Conservation (phyloP, 2,329 filamentous ascomycete species). For the Claviceps sorghi region DNA sequence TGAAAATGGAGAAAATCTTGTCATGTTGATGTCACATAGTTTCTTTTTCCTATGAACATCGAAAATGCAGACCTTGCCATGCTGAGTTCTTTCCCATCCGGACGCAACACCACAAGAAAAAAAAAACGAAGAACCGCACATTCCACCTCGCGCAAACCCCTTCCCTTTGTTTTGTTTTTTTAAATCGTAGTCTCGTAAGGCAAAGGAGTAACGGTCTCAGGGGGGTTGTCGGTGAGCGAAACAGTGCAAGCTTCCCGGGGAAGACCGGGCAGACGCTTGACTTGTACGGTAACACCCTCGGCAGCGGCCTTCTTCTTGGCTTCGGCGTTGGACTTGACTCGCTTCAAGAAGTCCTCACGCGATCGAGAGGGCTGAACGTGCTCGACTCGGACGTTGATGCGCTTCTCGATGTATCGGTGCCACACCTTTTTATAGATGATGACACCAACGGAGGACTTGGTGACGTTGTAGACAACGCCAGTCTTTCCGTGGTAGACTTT, state of each 20-base stretch:
- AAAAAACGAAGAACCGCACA: constrained; percentile 21
- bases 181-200: constrained; percentile 99
- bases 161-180: constrained; percentile 17
- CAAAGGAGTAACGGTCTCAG: constrained; percentile 82
- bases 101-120: constrained; percentile 28
- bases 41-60: constrained; percentile 26
- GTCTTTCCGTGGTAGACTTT: constrained; percentile 99
- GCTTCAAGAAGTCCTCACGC: constrained; percentile 88
- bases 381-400: constrained; percentile 97
- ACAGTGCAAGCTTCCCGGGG: constrained; percentile 73
- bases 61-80: constrained; percentile 29
- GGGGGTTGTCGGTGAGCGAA: constrained; percentile 65
- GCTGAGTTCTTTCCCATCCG: constrained; percentile 29
- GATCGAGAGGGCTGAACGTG: constrained; percentile 91
- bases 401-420: constrained; percentile 99
- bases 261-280: constrained; percentile 77
- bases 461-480: constrained; percentile 96
- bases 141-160: constrained; percentile 7
- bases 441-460: constrained; percentile 92
- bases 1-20: neutral
- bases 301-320: constrained; percentile 88
- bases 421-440: constrained; percentile 99
- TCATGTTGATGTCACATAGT: constrained; percentile 20
- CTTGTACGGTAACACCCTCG: constrained; percentile 70
- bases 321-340: constrained; percentile 91